Base-by-base conservation (phyloP, 139 green algal species). In the Chlorella sp. region DNA sequence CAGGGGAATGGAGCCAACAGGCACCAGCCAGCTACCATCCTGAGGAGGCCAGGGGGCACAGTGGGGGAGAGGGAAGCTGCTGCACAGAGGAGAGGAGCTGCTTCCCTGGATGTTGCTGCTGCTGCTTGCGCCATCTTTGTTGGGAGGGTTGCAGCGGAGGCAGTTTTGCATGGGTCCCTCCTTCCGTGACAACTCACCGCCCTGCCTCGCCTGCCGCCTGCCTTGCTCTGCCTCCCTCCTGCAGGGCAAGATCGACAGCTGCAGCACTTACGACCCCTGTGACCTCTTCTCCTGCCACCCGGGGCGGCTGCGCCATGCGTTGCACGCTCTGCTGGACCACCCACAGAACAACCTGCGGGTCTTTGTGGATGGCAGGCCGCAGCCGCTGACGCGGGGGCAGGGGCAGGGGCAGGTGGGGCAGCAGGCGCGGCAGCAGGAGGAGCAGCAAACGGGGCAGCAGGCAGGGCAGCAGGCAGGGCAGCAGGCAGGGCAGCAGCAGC, bases 281-380 rank as follows among this genome's bases (percentile, higher is more conserved):
- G 95, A 98, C 89, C 91, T 98, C 1, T 98, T 98, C 71, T 97
- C 94, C 36, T 89, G 85, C 16, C 48, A 96, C 0, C 83, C 60
- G 0, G 48, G 32, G 0, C 88, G 91, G 30, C 91, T 97, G 87
- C 12, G 83, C 42, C 12, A 22, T 1, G 94, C 94, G 3, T 71
- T 96, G 40, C 34, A 76, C 11, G 81, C 86, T 11, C 81, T 97
- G 61, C 36, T 95, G 36, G 85, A 77, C 16, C 64, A 83, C 14
- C 95, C 95, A 2, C 96, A 98, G 83, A 98, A 97, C 90, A 98
- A 98, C 91, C 86, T 98, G 37, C 76, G 81, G 12, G 61, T 98
- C 5, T 98, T 98, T 69, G 9, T 90, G 26, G 93, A 96, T 53
- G 96, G 96, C 0, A 15, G 83, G 28, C 80, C 86, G n/a, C 53